These are phyloP conservation scores for Globisporangium lucens DNA, from an alignment of 352 stramenopile species.

Conservation along the genomic window DNA sequence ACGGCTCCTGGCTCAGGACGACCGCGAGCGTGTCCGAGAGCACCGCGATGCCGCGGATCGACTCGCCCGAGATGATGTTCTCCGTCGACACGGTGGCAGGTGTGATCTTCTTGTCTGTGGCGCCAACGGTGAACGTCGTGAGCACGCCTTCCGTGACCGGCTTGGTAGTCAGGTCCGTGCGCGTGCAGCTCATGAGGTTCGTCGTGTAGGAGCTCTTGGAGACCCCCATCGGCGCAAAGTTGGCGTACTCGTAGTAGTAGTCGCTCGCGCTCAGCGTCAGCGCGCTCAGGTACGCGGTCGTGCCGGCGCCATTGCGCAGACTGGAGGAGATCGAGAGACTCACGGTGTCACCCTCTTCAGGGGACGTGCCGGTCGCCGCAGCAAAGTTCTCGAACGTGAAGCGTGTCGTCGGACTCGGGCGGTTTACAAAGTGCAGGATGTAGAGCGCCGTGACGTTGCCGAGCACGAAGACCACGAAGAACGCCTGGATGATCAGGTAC, in stretches of 20 bases:
- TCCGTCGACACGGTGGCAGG: slow-evolving; percentile 9
- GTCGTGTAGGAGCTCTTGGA: slow-evolving; percentile 30
- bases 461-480: slow-evolving; percentile 55
- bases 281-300: slow-evolving; percentile 57
- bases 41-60: slow-evolving; percentile 50
- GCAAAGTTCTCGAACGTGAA: slow-evolving; percentile 39
- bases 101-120: slow-evolving; percentile 31
- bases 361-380: slow-evolving; percentile 15
- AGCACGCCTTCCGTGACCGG: slow-evolving; percentile 34
- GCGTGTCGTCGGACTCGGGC: slow-evolving; percentile 32
- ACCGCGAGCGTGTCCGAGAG: slow-evolving; percentile 53
- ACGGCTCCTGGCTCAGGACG: slow-evolving; percentile 22
- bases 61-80: slow-evolving; percentile 23
- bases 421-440: slow-evolving; percentile 61
- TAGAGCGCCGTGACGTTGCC: slow-evolving; percentile 61
- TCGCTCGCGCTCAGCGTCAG: slow-evolving; percentile 21
- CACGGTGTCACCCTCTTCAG: slow-evolving; percentile 31
- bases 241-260: slow-evolving; percentile 36
- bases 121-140: slow-evolving; percentile 39
- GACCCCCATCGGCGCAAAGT: slow-evolving; percentile 45
- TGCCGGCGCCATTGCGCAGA: slow-evolving; percentile 58
- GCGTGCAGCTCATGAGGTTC: slow-evolving; percentile 52
- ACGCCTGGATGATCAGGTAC: slow-evolving; percentile 20
- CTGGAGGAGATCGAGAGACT: slow-evolving; percentile 31
- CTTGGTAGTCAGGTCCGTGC: slow-evolving; percentile 14